Evolutionary conservation across 1,284 basidiomycete species (phyloP), one percentile per base, ranked within the genome.

Genomic region (Ceratobasidium sp.): DNA sequence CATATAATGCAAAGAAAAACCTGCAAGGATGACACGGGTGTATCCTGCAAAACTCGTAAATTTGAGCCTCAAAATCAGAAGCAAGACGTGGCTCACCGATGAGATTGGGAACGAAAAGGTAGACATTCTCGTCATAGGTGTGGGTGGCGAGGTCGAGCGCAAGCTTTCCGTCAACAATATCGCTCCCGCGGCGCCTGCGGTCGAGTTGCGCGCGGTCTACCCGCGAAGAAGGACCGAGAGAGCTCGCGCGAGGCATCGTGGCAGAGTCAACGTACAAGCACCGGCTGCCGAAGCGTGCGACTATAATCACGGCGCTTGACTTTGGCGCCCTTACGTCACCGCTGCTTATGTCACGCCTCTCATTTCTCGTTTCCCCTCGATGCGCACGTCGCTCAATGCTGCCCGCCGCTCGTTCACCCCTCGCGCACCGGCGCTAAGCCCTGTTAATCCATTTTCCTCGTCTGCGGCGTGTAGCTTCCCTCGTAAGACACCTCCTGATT

Each of bases 21-120:
- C 98, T 10, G 97, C 98, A 58, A 98, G 90, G 81, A 99, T 89
- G 82, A 99, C 90, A 69, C 98, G 94, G 23, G 93, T 89, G 86
- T 99, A 99, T 40, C 97, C 96, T 96, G 84, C 18, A 53, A 68
- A 75, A 71, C 23, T 53, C 56, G 6, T 33, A 49, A 40, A 39
- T 26, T 39, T 20, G 20, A 13, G 23, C 10, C 13, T 5, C 60
- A 44, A 61, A 18, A 10, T 3, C 18, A 72, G 40, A 26, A 10
- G 39, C n/a, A 69, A 69, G 49, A 28, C 60, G 60, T 63, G 60
- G 82, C 46, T 85, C 90, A 92, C 94, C 97, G 85, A 99, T 98
- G 83, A 99, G 89, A 86, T 99, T 99, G 76, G 97, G 97, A 28
- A 97, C 91, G 87, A 99, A 99, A 80, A 99, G 90, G 86, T 96